Percentiles rank a stretch among this genome's conserved stretches.
Evolutionary conservation across 257 asterid species (phyloP).

Genomic region (Oldenlandia corymbosa): DNA sequence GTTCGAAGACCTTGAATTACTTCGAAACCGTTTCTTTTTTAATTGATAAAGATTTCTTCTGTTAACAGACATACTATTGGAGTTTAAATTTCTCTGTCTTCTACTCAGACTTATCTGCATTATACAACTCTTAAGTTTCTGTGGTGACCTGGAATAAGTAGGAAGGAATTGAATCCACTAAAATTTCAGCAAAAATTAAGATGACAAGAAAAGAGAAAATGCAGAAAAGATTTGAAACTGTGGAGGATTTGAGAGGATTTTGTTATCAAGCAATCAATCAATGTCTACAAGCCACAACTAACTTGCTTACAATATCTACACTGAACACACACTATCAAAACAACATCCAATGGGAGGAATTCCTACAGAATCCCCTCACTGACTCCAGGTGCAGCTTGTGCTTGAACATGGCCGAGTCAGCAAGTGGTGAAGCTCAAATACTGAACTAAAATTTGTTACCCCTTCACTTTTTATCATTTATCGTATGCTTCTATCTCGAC

Average conservation of each 20-base stretch:
- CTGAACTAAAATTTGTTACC: background rate
- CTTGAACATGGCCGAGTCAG: background rate
- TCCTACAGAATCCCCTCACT: background rate
- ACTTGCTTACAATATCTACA: background rate
- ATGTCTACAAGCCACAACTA: too few relatives aligned
- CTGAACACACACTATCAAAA: background rate
- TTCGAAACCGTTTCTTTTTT: too few relatives aligned
- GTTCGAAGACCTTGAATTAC: too few relatives aligned
- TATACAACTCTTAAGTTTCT: background rate
- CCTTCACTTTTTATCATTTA: background rate
- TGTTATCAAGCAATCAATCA: background rate
- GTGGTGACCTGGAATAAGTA: background rate
- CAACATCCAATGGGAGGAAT: background rate
- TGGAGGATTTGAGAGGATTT: background rate
- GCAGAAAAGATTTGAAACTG: too few relatives aligned
- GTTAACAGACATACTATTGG: background rate
- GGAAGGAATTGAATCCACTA: background rate
- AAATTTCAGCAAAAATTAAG: background rate
- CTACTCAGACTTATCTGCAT: background rate
- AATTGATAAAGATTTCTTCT: background rate
- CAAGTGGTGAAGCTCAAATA: background rate
- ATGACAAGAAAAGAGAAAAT: background rate
- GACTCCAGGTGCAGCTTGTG: background rate
- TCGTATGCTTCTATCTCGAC: background rate
- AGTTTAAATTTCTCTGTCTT: background rate